Evolutionary conservation across 129 eudicot species (phyloP), one percentile per base, ranked within the genome.

Genomic region (Flaveria bidentis): DNA sequence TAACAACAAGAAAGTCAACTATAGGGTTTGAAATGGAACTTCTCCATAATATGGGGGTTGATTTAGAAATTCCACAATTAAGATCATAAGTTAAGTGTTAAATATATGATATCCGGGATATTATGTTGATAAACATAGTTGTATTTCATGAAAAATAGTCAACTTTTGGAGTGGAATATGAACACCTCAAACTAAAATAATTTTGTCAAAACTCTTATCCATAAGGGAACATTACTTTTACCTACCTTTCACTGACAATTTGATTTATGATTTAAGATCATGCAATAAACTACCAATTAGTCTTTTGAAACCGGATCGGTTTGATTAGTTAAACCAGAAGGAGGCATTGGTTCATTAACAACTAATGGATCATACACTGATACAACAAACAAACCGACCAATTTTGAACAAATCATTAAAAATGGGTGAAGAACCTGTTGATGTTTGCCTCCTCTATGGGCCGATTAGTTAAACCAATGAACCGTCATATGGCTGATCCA

Each of bases 141-240:
- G 33, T 25, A 20, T 73, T 6, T 39, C 67, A 73, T 33, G 12
- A 20, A 5, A 53, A 39, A 73, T 36, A 11, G 77, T 73, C 26
- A 57, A 73, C 41, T 13, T 26, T 61, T 26, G 9, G 6, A 17
- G 16, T 25, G 67, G 14, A 13, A 61, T 26, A 2, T 61, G 18
- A 61, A 10, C 9, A 22, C 2, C 42, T 5, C 3, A 61, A 4
- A 26, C 65, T 23, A 58, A 9, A 9, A 22, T 23, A 4, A 22
- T 20, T 22, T 9, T 23, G 62, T 22, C 5, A 23, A 36, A 22
- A 9, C 15, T 22, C 30, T 1, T 20, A 20, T 57, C 10, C 6
- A 53, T 4, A 50, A 44, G 10, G 2, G 12, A 44, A 44, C 13
- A 44, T 44, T 7, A 0, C 47, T 44, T 0, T 44, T 7, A 44